Evolutionary conservation across 129 eudicot species (phyloP).

Genomic region (Pulicaria dysenterica): DNA sequence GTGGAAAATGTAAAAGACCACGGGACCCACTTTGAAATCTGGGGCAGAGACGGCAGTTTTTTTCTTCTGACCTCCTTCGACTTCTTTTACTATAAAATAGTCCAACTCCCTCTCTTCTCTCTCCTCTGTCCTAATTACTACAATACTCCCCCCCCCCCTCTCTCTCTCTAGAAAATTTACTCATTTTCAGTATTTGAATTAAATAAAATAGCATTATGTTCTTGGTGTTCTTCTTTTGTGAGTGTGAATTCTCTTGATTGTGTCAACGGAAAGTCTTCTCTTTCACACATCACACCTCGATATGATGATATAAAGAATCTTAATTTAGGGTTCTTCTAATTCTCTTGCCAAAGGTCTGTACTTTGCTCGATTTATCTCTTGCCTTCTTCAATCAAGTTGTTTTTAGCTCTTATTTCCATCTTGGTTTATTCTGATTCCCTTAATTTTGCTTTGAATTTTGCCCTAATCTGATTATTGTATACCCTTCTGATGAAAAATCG

Average conservation of each 20-base stretch:
- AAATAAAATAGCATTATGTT: constrained; percentile 21
- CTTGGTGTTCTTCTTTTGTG: constrained; percentile 37
- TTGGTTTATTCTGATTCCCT: constrained; percentile 16
- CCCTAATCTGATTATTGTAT: background rate
- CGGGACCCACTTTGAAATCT: constrained; percentile 73
- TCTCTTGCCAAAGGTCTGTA: constrained; percentile 46
- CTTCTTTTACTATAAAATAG: constrained; percentile 32
- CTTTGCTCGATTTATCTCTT: constrained; percentile 24
- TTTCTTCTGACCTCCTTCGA: constrained; percentile 50
- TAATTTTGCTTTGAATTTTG: background rate
- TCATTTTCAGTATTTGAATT: background rate
- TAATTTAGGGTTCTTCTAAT: constrained; percentile 41
- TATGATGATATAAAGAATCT: constrained; percentile 54
- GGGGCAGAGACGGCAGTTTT: constrained; percentile 70
- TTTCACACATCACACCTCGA: constrained; percentile 58
- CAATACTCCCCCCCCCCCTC: too few relatives aligned
- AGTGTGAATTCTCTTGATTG: constrained; percentile 40
- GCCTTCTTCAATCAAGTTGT: constrained; percentile 20
- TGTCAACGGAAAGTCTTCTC: constrained; percentile 55
- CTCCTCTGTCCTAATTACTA: constrained; percentile 18
- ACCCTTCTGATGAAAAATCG: background rate
- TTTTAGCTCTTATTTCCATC: constrained; percentile 17
- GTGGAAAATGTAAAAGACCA: constrained; percentile 29
- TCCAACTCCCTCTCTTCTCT: background rate
- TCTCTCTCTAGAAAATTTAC: constrained; percentile 35